Base-by-base conservation (phyloP, 768 basidiomycete genomes). In the Boletus pseudo-olivaceus region DNA sequence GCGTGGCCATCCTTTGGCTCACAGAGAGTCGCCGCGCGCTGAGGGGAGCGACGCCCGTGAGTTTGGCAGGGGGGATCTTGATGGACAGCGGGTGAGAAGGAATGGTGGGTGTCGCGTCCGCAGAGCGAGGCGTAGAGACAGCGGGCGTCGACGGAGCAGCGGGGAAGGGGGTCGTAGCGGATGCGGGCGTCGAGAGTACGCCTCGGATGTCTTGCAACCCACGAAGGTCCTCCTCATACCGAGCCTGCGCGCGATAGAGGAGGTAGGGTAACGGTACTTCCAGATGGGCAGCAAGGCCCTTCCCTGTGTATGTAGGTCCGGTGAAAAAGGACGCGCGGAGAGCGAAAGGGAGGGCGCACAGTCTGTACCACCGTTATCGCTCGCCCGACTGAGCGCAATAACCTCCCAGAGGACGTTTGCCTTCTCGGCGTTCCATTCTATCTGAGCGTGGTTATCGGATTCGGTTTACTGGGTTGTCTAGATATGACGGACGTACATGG, bases 351-450 rank as follows among this genome's bases (percentile, higher is more conserved):
- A 34, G 19, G 10, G 78, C 87, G 73, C 64, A 91, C 91, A 93
- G 69, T 93, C 90, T 35, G 88, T 83, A 38, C 82, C 87, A 17
- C 82, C 80, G 49, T 83, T 84, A 57, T 90, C 88, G 29, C 79
- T 82, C 6, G 84, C 79, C 51, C 89, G 79, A 33, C 88, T 89
- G 61, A 82, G 79, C 49, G 90, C 85, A 57, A 93, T 91, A 41
- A 89, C 87, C 69, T 90, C 89, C 91, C 91, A 93, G 8, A 93
- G 75, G 7, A 90, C 82, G 57, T 86, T 85, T 42, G 92, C 91
- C 68, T 93, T 93, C 54, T 92, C 88, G 8, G 81, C 60, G 40
- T 80, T 89, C 91, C 91, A 93, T 75, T 88, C 85, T 68, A 93
- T 85, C 90, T 93, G 63, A 34, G 47, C 35, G 27, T 17, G 51